These are phyloP conservation scores for Coemansia sp. DNA, from an alignment of 192 early-diverging fungal genomes.

Conservation along the genomic window DNA sequence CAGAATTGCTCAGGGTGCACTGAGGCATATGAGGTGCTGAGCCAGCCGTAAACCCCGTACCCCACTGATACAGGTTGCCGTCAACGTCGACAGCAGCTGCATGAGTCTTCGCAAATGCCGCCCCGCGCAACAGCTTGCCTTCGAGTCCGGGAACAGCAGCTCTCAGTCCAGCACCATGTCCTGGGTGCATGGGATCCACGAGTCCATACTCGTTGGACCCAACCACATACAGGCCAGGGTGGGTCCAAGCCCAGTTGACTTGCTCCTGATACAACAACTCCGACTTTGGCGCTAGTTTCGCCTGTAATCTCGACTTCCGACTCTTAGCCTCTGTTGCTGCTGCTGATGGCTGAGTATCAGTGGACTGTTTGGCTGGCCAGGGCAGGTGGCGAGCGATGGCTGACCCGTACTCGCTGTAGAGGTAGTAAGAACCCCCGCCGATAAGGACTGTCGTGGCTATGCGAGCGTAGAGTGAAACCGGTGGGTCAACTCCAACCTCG, in stretches of 20 bases:
- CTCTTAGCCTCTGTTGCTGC: slow-evolving; percentile 9
- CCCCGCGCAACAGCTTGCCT: slow-evolving; percentile 34
- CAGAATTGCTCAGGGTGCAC: slow-evolving; percentile 22
- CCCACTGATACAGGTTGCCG: slow-evolving; percentile 45
- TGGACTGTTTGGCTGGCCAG: slow-evolving; percentile 1
- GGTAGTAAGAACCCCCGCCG: slow-evolving; percentile 32
- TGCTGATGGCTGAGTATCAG: background rate
- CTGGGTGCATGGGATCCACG: slow-evolving; percentile 32
- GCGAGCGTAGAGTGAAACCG: slow-evolving; percentile 27
- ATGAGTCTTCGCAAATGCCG: slow-evolving; percentile 35
- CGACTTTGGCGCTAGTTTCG: slow-evolving; percentile 19
- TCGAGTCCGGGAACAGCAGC: slow-evolving; percentile 31
- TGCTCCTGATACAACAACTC: slow-evolving; percentile 22
- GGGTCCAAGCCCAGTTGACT: slow-evolving; percentile 46
- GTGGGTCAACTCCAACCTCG: slow-evolving; percentile 23
- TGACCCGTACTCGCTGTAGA: slow-evolving; percentile 22
- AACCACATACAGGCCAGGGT: slow-evolving; percentile 37
- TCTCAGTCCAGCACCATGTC: slow-evolving; percentile 15
- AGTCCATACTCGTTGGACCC: slow-evolving; percentile 45
- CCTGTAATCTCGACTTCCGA: slow-evolving; percentile 14
- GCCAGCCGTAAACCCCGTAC: slow-evolving; percentile 33
- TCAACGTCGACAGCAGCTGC: slow-evolving; percentile 32
- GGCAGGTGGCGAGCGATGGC: slow-evolving; percentile 20
- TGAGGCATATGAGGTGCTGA: slow-evolving; percentile 16
- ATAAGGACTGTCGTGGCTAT: slow-evolving; percentile 22